Evolutionary conservation across 345 rosid genomes (phyloP).

Genomic region (Gossypium arboreum): DNA sequence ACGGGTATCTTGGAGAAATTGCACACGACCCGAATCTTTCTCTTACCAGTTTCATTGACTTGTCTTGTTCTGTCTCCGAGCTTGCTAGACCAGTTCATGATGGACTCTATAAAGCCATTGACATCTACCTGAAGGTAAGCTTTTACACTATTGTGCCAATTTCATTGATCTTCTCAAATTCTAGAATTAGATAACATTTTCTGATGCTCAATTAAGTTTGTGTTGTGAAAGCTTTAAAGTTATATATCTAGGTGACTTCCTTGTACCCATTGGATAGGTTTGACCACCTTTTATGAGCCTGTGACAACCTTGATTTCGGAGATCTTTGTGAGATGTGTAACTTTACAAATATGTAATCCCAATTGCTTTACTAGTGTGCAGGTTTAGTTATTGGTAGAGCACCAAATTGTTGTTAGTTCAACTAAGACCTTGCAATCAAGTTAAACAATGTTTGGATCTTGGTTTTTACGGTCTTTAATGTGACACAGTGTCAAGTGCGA

Average conservation of each 20-base stretch:
- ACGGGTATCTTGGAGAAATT: conserved; percentile 62
- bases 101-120: conserved; percentile 78
- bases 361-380: too few relatives aligned
- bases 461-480: too few relatives aligned
- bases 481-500: too few relatives aligned
- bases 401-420: not conserved
- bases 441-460: not conserved
- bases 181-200: not conserved
- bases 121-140: conserved; percentile 64
- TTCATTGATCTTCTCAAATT: too few relatives aligned
- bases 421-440: not conserved
- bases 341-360: too few relatives aligned
- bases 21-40: conserved; percentile 47
- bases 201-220: not conserved
- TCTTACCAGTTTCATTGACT: conserved; percentile 45
- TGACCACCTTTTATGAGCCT: not conserved
- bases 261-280: not conserved
- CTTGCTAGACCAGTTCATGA: conserved; percentile 69
- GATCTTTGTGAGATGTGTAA: too few relatives aligned
- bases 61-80: conserved; percentile 57
- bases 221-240: not conserved
- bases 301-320: too few relatives aligned
- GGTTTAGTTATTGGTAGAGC: not conserved
- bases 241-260: not conserved
- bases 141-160: not conserved